phyloP scores from a whole-genome alignment of 371 early-diverging fungal genomes.

The Paraphysoderma sedebokerense region DNA sequence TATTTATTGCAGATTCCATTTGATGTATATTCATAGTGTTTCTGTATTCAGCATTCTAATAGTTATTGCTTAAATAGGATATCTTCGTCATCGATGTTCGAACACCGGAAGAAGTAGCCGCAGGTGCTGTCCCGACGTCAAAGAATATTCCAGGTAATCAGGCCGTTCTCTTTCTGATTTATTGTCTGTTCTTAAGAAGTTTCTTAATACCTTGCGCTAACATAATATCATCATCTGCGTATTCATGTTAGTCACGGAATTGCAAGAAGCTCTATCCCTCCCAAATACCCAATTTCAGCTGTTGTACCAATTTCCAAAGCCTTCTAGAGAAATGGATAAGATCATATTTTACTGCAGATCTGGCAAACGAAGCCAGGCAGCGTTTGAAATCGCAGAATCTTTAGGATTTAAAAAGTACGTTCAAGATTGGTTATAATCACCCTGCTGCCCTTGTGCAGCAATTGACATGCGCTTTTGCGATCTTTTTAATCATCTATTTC shows the following conservation, averaged over 20 bases:
- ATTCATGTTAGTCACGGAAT: neutral
- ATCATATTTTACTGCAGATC: neutral
- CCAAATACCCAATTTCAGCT: constrained; percentile 1
- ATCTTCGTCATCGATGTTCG: neutral
- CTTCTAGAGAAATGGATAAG: neutral
- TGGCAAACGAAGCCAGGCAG: neutral
- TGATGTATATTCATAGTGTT: too few relatives aligned
- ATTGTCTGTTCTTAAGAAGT: neutral
- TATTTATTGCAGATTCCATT: too few relatives aligned
- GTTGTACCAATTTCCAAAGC: neutral
- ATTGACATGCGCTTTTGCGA: neutral
- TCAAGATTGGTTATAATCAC: too few relatives aligned
- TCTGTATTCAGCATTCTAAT: too few relatives aligned
- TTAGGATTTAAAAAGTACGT: neutral
- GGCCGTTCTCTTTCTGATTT: too few relatives aligned
- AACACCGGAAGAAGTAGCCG: neutral
- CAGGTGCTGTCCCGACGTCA: neutral
- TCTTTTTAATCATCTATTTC: neutral
- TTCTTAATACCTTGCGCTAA: neutral
- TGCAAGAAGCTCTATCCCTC: neutral
- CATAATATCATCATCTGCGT: neutral
- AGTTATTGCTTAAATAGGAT: too few relatives aligned
- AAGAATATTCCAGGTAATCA: neutral
- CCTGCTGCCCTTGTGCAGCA: neutral
- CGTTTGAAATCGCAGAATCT: neutral